A percentile compares a stretch with the other conserved stretches of the same genome.
These are phyloP conservation scores for Geranium incanum DNA, from an alignment of 441 rosid species.

Conservation along the genomic window DNA sequence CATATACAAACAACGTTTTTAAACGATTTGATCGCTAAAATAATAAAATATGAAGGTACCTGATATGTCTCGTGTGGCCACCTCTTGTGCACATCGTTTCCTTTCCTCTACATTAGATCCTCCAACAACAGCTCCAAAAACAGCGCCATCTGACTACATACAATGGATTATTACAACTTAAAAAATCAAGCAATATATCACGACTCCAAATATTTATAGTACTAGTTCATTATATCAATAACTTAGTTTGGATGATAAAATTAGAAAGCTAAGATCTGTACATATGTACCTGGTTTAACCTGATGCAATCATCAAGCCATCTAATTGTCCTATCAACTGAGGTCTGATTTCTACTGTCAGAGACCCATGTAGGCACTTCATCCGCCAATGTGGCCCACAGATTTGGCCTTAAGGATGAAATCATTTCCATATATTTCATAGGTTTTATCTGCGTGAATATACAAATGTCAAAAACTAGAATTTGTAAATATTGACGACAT, in stretches of 20 bases:
- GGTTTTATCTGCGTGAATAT: conserved; percentile 47
- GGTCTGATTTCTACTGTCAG: conserved; percentile 45
- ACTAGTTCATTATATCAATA: not conserved
- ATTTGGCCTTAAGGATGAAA: conserved; percentile 53
- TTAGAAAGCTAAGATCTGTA: not conserved
- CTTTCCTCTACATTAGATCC: conserved; percentile 48
- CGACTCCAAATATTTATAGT: not conserved
- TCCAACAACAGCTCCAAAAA: conserved; percentile 66
- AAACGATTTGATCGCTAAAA: not conserved
- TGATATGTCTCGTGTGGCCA: conserved; percentile 42
- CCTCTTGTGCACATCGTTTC: conserved; percentile 45
- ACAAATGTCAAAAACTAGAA: not conserved
- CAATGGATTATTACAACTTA: conserved; percentile 7
- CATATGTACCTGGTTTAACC: conserved; percentile 34
- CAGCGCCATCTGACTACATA: conserved; percentile 40
- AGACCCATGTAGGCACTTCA: conserved; percentile 68
- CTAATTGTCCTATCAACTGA: conserved; percentile 62
- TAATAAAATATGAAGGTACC: conserved; percentile 27
- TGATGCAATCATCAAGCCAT: conserved; percentile 72
- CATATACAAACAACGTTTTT: not conserved
- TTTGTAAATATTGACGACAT: not conserved
- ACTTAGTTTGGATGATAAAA: not conserved
- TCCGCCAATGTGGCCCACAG: conserved; percentile 63
- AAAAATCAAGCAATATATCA: not conserved
- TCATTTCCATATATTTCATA: conserved; percentile 49